phyloP scores from a whole-genome alignment of 768 basidiomycete genomes.

The Trametes cingulata region DNA sequence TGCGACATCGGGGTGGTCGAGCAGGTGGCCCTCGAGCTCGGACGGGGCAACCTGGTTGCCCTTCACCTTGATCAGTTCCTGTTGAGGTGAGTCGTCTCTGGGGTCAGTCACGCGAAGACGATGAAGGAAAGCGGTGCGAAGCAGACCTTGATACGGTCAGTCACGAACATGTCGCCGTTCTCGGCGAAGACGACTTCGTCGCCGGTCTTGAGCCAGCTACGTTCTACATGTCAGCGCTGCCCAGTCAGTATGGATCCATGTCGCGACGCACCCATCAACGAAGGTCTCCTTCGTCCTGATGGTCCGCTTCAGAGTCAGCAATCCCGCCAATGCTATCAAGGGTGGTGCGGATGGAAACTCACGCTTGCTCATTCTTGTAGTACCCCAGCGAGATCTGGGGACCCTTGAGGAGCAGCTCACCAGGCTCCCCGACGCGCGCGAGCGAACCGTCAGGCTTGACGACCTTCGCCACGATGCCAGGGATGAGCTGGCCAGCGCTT shows the following conservation, averaged over 20 bases:
- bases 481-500: conserved; percentile 41
- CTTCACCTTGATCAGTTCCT: conserved; percentile 70
- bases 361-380: conserved; percentile 16
- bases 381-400: conserved; percentile 43
- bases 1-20: conserved; percentile 45
- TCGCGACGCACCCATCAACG: conserved; percentile 52
- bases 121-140: background rate
- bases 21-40: conserved; percentile 36
- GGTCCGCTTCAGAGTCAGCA: conserved; percentile 51
- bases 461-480: conserved; percentile 44
- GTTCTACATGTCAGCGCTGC: background rate
- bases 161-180: conserved; percentile 58
- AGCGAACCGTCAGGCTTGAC: conserved; percentile 47
- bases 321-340: too few species aligned
- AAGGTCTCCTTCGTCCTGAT: conserved; percentile 69
- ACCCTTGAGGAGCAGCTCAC: conserved; percentile 48
- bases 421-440: conserved; percentile 42
- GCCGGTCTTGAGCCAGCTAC: conserved; percentile 66
- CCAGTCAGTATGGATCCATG: conserved; percentile 25
- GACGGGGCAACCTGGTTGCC: conserved; percentile 56
- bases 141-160: conserved; percentile 65
- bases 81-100: too few species aligned
- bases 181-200: conserved; percentile 60
- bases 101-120: too few species aligned
- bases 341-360: background rate